Percentiles rank a stretch among this genome's conserved stretches.
Conservation (phyloP, 768 basidiomycete species). For the Psilocybe subaeruginosa region DNA sequence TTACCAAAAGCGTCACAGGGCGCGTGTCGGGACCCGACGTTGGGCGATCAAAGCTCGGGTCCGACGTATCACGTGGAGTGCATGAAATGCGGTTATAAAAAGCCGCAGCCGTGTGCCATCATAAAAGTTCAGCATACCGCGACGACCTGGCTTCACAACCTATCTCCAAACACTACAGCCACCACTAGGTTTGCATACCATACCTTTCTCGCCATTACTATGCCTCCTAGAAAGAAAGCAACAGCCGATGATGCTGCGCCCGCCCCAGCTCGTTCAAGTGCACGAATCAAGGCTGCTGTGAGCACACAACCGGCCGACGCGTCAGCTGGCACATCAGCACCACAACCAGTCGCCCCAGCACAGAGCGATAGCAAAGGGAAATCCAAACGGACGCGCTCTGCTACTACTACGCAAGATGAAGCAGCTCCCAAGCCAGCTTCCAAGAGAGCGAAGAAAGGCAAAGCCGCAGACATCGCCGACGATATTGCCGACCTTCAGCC, state of each 20-base stretch:
- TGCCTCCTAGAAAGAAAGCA: slow-evolving; percentile 15
- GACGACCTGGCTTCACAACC: background rate
- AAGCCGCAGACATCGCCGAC: background rate
- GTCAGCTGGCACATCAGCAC: background rate
- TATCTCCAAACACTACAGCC: background rate
- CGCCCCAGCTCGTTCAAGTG: slow-evolving; percentile 6
- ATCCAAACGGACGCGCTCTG: slow-evolving; percentile 4
- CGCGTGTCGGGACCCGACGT: background rate
- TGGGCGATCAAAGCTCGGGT: background rate
- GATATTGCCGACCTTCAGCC: background rate
- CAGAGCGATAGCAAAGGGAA: background rate
- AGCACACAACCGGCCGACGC: slow-evolving; percentile 4
- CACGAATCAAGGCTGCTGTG: slow-evolving; percentile 5
- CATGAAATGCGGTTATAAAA: background rate
- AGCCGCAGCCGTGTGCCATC: background rate
- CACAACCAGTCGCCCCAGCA: background rate
- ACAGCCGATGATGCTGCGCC: slow-evolving; percentile 5
- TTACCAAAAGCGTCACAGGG: background rate
- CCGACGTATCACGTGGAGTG: background rate
- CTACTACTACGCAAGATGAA: background rate
- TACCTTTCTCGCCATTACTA: background rate
- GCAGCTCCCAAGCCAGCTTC: slow-evolving; percentile 4
- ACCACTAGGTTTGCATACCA: background rate
- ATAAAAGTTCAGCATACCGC: background rate
- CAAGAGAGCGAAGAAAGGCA: background rate